Percentiles rank a stretch among this genome's conserved stretches.
phyloP scores from a whole-genome alignment of 108 stramenopile genomes.

The Nitzschia putrida region DNA sequence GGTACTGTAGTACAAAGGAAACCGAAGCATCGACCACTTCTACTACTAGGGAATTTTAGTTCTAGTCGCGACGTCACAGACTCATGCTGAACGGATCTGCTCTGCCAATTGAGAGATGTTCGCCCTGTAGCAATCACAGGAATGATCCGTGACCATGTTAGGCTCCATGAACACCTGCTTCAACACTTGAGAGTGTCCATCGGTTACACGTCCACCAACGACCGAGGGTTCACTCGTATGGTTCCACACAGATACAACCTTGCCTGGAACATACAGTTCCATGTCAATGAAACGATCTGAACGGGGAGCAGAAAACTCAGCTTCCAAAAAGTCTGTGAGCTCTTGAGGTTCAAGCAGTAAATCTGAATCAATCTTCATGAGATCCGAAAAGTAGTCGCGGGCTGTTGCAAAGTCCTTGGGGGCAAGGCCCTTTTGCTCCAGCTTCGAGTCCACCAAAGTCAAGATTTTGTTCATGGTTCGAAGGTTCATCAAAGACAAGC shows the following conservation, averaged over 20 bases:
- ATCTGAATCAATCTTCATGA: conserved; percentile 23
- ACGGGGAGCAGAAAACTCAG: conserved; percentile 8
- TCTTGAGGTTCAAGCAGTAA: conserved; percentile 32
- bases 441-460: conserved; percentile 16
- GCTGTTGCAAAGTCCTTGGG: conserved; percentile 19
- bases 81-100: conserved; percentile 5
- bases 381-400: conserved; percentile 6
- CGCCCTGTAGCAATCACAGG: conserved; percentile 15
- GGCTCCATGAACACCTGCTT: conserved; percentile 29
- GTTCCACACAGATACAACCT: conserved; percentile 42
- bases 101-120: conserved; percentile 19
- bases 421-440: conserved; percentile 33
- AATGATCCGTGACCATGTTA: conserved; percentile 32
- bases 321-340: conserved; percentile 17
- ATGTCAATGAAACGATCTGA: conserved; percentile 24
- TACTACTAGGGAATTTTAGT: no score
- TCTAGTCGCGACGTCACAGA: no score
- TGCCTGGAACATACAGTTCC: conserved; percentile 45
- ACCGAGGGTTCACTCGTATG: conserved; percentile 19
- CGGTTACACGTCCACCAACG: conserved; percentile 37
- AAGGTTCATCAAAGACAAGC: conserved; percentile 35
- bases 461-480: conserved; percentile 23
- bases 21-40: no score
- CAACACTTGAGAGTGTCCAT: conserved; percentile 40
- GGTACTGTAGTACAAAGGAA: no score